Evolutionary conservation across 768 basidiomycete genomes (phyloP).

Genomic region (Auricularia auricula-judae): DNA sequence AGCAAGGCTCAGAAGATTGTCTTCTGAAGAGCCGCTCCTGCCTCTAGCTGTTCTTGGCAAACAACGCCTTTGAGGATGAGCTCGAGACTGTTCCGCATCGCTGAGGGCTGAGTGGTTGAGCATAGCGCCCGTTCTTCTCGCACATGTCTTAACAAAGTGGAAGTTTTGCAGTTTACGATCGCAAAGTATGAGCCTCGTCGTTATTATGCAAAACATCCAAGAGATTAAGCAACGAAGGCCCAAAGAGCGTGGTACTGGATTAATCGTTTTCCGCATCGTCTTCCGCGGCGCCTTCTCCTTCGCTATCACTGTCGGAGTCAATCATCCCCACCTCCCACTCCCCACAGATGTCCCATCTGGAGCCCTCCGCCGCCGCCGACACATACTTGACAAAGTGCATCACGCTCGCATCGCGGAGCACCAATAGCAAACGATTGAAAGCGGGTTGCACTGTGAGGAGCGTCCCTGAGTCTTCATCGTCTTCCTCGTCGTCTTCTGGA

Average conservation of each 20-base stretch:
- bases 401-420: conserved; percentile 85
- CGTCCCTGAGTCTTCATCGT: conserved; percentile 62
- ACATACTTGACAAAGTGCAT: conserved; percentile 96
- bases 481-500: conserved; percentile 26
- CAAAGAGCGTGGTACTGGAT: too few relatives aligned
- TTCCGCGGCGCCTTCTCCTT: conserved; percentile 8
- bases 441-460: conserved; percentile 79
- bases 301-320: conserved; percentile 47
- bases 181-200: background rate
- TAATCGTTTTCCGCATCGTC: background rate
- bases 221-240: too few relatives aligned
- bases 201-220: background rate
- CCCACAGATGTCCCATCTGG: conserved; percentile 85
- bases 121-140: background rate
- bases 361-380: conserved; percentile 77
- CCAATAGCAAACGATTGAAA: conserved; percentile 82
- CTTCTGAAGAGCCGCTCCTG: conserved; percentile 6
- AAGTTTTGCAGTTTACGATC: too few relatives aligned
- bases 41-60: background rate
- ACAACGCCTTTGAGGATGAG: too few relatives aligned
- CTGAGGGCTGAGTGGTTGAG: background rate
- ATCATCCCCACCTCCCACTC: conserved; percentile 88
- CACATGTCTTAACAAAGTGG: too few relatives aligned
- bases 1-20: conserved; percentile 13
- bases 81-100: too few relatives aligned